phyloP scores from a whole-genome alignment of 345 rosid species.

The Eucalyptus curtisii region DNA sequence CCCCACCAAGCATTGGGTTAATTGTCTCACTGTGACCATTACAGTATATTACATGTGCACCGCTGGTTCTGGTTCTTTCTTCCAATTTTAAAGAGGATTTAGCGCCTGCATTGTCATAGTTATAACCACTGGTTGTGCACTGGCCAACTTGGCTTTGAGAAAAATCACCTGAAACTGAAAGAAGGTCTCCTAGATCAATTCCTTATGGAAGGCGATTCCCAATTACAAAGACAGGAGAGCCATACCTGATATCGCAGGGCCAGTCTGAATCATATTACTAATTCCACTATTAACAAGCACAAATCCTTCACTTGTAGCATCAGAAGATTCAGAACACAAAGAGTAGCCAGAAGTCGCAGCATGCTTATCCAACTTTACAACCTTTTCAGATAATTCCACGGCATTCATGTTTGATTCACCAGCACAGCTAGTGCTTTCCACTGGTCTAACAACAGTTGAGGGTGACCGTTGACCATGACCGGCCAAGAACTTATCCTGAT shows the following conservation, averaged over 20 bases:
- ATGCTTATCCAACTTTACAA: slow-evolving; percentile 21
- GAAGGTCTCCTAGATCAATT: slow-evolving; percentile 1
- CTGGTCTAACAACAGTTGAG: neutral
- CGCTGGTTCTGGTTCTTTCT: slow-evolving; percentile 3
- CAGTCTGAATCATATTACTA: slow-evolving; percentile 2
- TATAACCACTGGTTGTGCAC: slow-evolving; percentile 7
- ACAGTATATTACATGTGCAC: neutral
- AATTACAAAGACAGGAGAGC: neutral
- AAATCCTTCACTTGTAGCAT: slow-evolving; percentile 16
- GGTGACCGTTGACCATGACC: neutral
- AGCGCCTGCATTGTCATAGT: slow-evolving; percentile 5
- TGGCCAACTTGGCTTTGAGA: slow-evolving; percentile 18
- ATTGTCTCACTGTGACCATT: slow-evolving; percentile 37
- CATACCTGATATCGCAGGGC: slow-evolving; percentile 1
- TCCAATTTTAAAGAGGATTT: slow-evolving; percentile 18
- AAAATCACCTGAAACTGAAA: slow-evolving; percentile 17
- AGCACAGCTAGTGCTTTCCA: slow-evolving; percentile 2
- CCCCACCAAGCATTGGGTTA: slow-evolving; percentile 67
- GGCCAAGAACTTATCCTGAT: neutral
- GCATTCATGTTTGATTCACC: slow-evolving; percentile 7
- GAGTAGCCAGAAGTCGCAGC: slow-evolving; percentile 5
- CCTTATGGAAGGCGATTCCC: neutral
- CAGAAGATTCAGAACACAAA: slow-evolving; percentile 3
- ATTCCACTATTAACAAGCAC: slow-evolving; percentile 6
- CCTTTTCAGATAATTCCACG: slow-evolving; percentile 14